A percentile compares a stretch with the other conserved stretches of the same genome.
These are phyloP conservation scores for Podila epicladia DNA, from an alignment of 192 early-diverging fungal species.

Conservation along the genomic window DNA sequence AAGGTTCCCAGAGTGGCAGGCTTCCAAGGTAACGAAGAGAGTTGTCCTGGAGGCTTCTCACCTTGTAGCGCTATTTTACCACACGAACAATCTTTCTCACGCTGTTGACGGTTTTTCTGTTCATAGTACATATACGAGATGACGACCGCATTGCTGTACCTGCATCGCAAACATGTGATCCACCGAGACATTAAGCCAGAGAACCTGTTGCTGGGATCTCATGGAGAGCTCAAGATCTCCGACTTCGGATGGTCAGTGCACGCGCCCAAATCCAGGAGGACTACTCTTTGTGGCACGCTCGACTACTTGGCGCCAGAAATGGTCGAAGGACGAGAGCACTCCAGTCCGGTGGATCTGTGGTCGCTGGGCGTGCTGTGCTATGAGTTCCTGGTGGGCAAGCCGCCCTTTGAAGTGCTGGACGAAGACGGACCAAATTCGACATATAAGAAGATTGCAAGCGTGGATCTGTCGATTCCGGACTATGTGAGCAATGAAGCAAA, in stretches of 20 bases:
- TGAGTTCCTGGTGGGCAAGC: conserved; percentile 92
- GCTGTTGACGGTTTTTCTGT: not conserved
- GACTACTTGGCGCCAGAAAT: conserved; percentile 98
- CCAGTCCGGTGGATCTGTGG: conserved; percentile 90
- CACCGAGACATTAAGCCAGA: conserved; percentile 98
- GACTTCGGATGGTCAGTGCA: conserved; percentile 99
- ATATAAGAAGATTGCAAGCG: conserved; percentile 84
- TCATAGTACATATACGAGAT: conserved; percentile 89
- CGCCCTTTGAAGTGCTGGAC: conserved; percentile 84
- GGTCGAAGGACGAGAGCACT: conserved; percentile 87
- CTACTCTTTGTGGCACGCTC: conserved; percentile 93
- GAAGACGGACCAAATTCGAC: conserved; percentile 72
- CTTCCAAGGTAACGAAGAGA: conserved; percentile 68
- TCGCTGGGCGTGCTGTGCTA: conserved; percentile 91
- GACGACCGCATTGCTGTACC: conserved; percentile 83
- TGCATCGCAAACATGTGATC: conserved; percentile 92
- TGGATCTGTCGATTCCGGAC: conserved; percentile 84
- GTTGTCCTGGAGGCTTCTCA: not conserved
- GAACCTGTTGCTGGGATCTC: conserved; percentile 86
- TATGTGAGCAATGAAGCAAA: conserved; percentile 80
- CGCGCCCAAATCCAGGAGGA: conserved; percentile 79
- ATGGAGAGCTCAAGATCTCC: conserved; percentile 93
- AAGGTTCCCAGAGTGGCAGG: conserved; percentile 77
- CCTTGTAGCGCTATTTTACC: not conserved
- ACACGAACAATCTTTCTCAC: not conserved